A percentile compares a stretch with the other conserved stretches of the same genome.
These are phyloP conservation scores for Trichoderma oligosporum DNA, from an alignment of 2,329 filamentous ascomycete genomes.

Conservation along the genomic window DNA sequence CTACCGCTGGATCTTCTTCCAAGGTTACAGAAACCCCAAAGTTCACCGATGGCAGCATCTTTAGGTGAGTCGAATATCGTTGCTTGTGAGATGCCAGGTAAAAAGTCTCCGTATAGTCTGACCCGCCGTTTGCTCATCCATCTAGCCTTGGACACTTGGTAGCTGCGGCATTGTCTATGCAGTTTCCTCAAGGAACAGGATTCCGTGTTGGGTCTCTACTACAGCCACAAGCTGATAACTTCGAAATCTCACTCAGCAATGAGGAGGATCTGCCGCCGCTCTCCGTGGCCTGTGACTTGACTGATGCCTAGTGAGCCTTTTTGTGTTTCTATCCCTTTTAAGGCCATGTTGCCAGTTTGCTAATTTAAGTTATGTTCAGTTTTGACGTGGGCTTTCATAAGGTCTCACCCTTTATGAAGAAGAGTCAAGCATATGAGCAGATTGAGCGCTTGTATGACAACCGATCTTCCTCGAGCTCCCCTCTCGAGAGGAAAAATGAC, in stretches of 20 bases:
- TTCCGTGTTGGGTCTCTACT: neutral
- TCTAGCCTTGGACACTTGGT: constrained; percentile 13
- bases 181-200: constrained; percentile 1
- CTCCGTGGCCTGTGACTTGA: constrained; percentile 4
- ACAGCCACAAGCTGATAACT: constrained; percentile 3
- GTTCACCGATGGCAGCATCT: constrained; percentile 15
- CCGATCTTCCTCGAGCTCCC: neutral
- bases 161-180: constrained; percentile 14
- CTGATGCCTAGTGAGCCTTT: constrained; percentile 1
- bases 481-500: neutral
- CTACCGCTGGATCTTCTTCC: neutral
- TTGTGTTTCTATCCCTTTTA: neutral
- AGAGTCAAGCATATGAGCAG: constrained; percentile 6
- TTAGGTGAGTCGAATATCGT: neutral
- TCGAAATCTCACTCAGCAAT: neutral
- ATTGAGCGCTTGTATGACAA: constrained; percentile 8
- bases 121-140: neutral
- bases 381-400: constrained; percentile 7
- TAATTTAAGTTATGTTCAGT: neutral
- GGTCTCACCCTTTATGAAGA: constrained; percentile 14
- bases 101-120: neutral
- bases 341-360: neutral
- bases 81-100: no score
- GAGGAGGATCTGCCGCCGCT: neutral
- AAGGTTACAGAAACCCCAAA: neutral